phyloP scores from a whole-genome alignment of 345 rosid species.

The Gossypium anomalum region DNA sequence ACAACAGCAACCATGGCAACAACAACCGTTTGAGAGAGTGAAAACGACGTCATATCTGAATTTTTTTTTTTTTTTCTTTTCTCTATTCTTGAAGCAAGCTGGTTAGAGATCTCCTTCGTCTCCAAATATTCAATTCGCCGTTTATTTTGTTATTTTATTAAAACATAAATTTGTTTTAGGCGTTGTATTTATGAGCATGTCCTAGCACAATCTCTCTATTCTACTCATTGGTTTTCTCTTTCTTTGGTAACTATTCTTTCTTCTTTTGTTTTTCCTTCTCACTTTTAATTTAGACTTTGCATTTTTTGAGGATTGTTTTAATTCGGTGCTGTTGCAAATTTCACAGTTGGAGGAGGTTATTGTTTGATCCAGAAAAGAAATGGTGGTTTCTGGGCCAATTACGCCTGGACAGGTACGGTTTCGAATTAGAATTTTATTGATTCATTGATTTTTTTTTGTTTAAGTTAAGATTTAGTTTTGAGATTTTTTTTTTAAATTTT shows the following conservation, averaged over 20 bases:
- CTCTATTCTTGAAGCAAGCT: constrained; percentile 68
- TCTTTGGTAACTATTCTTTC: constrained; percentile 2
- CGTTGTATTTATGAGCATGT: constrained; percentile 34
- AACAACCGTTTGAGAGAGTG: constrained; percentile 25
- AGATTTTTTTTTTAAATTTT: background rate
- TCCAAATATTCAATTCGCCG: background rate
- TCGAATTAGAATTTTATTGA: constrained; percentile 4
- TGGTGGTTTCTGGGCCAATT: constrained; percentile 66
- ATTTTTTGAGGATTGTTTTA: constrained; percentile 17
- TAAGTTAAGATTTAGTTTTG: background rate
- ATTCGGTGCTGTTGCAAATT: constrained; percentile 15
- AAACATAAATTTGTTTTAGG: background rate
- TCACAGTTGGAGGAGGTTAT: constrained; percentile 13
- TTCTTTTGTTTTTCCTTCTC: background rate
- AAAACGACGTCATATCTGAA: constrained; percentile 55
- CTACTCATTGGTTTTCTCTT: background rate
- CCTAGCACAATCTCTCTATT: constrained; percentile 20
- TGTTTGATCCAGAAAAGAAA: constrained; percentile 27
- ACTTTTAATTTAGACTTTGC: constrained; percentile 6
- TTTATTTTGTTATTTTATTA: background rate
- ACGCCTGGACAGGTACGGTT: constrained; percentile 78
- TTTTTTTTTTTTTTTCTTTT: constrained; percentile 18
- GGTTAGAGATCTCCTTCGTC: constrained; percentile 17
- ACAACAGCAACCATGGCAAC: constrained; percentile 7
- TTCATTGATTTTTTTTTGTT: constrained; percentile 5